phyloP scores from a whole-genome alignment of 148 eudicot species.

The Vaccinium myrtillus region DNA sequence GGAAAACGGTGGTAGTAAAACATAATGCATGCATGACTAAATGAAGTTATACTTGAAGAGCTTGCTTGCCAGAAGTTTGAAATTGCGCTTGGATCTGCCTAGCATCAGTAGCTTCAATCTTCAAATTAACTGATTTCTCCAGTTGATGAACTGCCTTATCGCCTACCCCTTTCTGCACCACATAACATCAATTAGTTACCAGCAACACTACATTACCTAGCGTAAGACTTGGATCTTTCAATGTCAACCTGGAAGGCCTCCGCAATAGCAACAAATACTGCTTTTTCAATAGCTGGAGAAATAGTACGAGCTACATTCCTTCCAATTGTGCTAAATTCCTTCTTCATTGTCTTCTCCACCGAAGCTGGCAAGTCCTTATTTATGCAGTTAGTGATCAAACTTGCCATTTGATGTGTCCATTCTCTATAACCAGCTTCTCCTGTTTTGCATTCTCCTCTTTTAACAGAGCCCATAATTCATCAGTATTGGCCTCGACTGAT shows the following conservation, averaged over 20 bases:
- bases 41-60: constrained; percentile 62
- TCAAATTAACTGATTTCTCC: constrained; percentile 72
- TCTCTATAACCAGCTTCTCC: constrained; percentile 68
- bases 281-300: constrained; percentile 72
- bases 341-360: constrained; percentile 73
- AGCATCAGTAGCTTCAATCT: constrained; percentile 75
- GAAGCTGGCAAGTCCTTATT: constrained; percentile 62
- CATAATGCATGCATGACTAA: not conserved
- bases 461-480: constrained; percentile 82
- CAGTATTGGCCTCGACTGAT: constrained; percentile 63
- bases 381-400: constrained; percentile 44
- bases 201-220: not conserved
- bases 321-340: constrained; percentile 62
- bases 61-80: constrained; percentile 91
- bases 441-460: constrained; percentile 71
- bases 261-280: constrained; percentile 54
- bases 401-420: constrained; percentile 54
- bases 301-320: constrained; percentile 72
- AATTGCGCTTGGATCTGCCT: constrained; percentile 88
- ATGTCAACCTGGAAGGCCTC: constrained; percentile 80
- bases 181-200: constrained; percentile 20
- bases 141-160: constrained; percentile 89
- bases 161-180: constrained; percentile 70
- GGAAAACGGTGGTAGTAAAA: not conserved
- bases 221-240: constrained; percentile 2